A percentile compares a stretch with the other conserved stretches of the same genome.
phyloP scores from a whole-genome alignment of 176 grass and related monocot species.

The Chrysopogon serrulatus region DNA sequence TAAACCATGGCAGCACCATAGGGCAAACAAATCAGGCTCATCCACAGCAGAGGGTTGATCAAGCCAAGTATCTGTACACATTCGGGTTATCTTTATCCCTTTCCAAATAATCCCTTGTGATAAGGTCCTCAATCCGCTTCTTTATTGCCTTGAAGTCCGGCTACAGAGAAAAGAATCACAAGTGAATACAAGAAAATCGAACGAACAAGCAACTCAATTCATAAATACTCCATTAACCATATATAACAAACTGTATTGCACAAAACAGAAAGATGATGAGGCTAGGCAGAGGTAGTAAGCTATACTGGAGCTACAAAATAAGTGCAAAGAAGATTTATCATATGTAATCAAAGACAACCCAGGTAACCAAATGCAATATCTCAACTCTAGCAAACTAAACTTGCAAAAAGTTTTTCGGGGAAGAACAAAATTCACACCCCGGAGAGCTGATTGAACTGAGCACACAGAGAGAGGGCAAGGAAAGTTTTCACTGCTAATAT shows the following conservation, averaged over 20 bases:
- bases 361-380: neutral
- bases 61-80: constrained; percentile 73
- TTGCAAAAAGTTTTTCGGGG: neutral
- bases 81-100: constrained; percentile 80
- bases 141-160: constrained; percentile 92
- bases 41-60: neutral
- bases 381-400: neutral
- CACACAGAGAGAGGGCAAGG: neutral
- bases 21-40: neutral
- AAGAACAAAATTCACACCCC: neutral
- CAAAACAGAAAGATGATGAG: neutral
- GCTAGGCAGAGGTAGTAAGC: neutral
- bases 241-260: neutral
- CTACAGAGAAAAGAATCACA: constrained; percentile 28
- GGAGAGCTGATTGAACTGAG: neutral
- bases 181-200: neutral
- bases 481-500: neutral
- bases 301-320: neutral
- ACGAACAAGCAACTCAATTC: neutral
- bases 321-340: neutral
- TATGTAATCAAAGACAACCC: neutral
- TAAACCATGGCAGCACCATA: neutral
- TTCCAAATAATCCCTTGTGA: constrained; percentile 80
- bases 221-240: neutral
- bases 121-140: constrained; percentile 86